Percentiles rank a stretch among this genome's conserved stretches.
Evolutionary conservation across 2,329 filamentous ascomycete species (phyloP).

Genomic region (Raffaelea deltoideospora): DNA sequence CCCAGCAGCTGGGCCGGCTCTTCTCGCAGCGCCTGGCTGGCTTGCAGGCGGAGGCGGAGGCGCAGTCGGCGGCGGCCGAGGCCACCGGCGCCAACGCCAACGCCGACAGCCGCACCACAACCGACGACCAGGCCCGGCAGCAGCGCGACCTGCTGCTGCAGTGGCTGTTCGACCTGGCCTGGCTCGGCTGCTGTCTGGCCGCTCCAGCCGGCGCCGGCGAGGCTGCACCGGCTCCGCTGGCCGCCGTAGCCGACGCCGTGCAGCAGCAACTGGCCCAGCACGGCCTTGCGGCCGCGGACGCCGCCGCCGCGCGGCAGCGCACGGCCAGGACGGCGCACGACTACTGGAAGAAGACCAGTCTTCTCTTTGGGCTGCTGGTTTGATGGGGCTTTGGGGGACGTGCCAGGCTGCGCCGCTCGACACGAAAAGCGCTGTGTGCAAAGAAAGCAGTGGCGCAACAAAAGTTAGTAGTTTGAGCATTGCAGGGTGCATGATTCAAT

Average conservation of each 20-base stretch:
- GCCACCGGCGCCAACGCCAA: constrained; percentile 15
- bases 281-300: constrained; percentile 18
- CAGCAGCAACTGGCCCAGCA: constrained; percentile 21
- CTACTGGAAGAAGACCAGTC: constrained; percentile 69
- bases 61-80: constrained; percentile 9
- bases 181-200: constrained; percentile 32
- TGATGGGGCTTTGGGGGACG: too few species aligned
- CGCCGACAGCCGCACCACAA: constrained; percentile 6
- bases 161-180: constrained; percentile 44
- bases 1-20: constrained; percentile 34
- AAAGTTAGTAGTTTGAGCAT: too few species aligned
- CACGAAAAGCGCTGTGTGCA: neutral
- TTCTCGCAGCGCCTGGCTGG: too few species aligned
- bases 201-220: constrained; percentile 10
- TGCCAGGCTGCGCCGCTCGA: neutral
- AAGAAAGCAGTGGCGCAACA: too few species aligned
- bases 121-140: constrained; percentile 10
- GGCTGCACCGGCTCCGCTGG: constrained; percentile 6
- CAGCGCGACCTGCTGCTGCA: constrained; percentile 37
- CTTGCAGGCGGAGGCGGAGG: constrained; percentile 18
- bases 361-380: constrained; percentile 66
- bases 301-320: constrained; percentile 30
- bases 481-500: too few species aligned
- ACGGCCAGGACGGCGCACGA: constrained; percentile 51
- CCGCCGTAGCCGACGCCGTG: constrained; percentile 7